Conservation (phyloP, 352 stramenopile genomes). For the Pythium vanterpoolii region DNA sequence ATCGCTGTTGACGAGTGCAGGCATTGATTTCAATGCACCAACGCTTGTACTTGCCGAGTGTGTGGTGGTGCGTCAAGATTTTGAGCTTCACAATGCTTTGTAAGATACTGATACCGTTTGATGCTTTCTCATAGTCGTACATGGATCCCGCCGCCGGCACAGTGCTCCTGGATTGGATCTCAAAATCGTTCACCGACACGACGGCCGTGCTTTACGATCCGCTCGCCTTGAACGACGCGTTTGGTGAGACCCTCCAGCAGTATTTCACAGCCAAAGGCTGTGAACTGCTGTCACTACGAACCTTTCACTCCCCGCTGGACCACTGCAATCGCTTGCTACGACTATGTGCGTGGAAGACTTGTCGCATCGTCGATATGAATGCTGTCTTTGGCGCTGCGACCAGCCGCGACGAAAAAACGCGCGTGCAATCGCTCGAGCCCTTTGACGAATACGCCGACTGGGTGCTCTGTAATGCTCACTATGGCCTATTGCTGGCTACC, state of each 20-base stretch:
- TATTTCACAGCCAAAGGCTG: slow-evolving; percentile 77
- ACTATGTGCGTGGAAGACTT: slow-evolving; percentile 32
- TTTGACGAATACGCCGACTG: slow-evolving; percentile 76
- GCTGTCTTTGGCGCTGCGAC: slow-evolving; percentile 39
- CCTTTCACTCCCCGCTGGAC: slow-evolving; percentile 36
- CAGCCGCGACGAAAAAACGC: slow-evolving; percentile 36
- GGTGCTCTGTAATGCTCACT: slow-evolving; percentile 63
- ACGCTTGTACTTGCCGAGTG: slow-evolving; percentile 70
- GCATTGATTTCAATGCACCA: slow-evolving; percentile 34
- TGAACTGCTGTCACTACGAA: slow-evolving; percentile 40
- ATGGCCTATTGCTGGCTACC: slow-evolving; percentile 54
- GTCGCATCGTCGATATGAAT: slow-evolving; percentile 66
- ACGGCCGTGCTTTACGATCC: slow-evolving; percentile 66
- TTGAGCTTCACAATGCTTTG: neutral
- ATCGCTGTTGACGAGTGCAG: slow-evolving; percentile 20
- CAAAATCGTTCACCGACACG: slow-evolving; percentile 30
- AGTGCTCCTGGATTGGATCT: slow-evolving; percentile 42
- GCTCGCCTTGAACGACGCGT: slow-evolving; percentile 40
- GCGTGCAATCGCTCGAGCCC: slow-evolving; percentile 44
- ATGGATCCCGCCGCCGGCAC: slow-evolving; percentile 49
- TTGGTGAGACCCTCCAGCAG: slow-evolving; percentile 43
- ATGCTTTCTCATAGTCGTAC: slow-evolving; percentile 41
- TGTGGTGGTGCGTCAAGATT: slow-evolving; percentile 57
- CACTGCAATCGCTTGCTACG: slow-evolving; percentile 37
- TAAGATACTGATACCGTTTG: neutral